These are phyloP conservation scores for Populus euphratica DNA, from an alignment of 345 rosid genomes.

Conservation along the genomic window DNA sequence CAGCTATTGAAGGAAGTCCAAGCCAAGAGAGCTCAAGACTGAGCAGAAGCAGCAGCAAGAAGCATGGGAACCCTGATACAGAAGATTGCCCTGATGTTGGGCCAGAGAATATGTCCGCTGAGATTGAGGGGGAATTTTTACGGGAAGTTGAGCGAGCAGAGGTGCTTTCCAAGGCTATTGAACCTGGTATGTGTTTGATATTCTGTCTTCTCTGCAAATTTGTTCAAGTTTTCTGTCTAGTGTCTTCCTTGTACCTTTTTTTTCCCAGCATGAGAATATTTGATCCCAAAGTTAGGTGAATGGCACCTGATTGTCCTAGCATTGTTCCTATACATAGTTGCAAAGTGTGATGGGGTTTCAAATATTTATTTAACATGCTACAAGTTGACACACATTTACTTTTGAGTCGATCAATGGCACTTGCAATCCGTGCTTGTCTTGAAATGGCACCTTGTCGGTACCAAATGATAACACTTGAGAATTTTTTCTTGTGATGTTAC, in stretches of 20 bases:
- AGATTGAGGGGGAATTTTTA: slow-evolving; percentile 73
- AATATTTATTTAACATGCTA: neutral
- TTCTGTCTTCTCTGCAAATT: neutral
- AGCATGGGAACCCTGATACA: slow-evolving; percentile 38
- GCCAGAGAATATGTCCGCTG: slow-evolving; percentile 50
- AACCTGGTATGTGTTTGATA: slow-evolving; percentile 53
- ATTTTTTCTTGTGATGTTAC: neutral
- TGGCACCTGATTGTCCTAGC: neutral
- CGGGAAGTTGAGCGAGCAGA: slow-evolving; percentile 79
- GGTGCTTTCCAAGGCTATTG: slow-evolving; percentile 67
- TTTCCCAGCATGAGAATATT: neutral
- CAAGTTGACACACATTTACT: neutral
- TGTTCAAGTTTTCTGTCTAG: neutral
- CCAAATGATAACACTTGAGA: neutral
- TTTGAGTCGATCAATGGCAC: neutral
- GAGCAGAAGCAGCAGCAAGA: slow-evolving; percentile 52
- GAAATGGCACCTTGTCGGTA: neutral
- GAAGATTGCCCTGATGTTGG: slow-evolving; percentile 37
- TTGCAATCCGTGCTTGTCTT: neutral
- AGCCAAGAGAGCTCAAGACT: slow-evolving; percentile 44
- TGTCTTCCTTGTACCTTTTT: neutral
- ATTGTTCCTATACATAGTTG: neutral
- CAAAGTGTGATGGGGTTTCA: neutral
- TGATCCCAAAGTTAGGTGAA: neutral
- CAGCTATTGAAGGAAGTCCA: slow-evolving; percentile 83